Evolutionary conservation across 768 basidiomycete species (phyloP).

Genomic region (Mycena albidolilacea): DNA sequence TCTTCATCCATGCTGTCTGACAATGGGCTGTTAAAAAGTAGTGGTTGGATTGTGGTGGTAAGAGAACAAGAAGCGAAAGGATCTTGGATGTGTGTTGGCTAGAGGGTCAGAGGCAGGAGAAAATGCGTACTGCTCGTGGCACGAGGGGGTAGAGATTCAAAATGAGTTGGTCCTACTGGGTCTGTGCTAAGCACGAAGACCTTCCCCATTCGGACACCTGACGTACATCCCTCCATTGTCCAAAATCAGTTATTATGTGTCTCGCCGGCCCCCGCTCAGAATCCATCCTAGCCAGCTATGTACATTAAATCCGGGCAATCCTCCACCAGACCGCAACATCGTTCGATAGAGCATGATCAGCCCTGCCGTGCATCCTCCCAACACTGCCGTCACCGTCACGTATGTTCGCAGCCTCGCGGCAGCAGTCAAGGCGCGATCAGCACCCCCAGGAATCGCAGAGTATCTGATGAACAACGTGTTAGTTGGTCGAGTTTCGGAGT

Average conservation of each 20-base stretch:
- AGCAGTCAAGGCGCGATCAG: constrained; percentile 81
- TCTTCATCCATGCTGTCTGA: constrained; percentile 79
- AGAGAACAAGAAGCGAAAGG: constrained; percentile 16
- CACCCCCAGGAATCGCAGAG: constrained; percentile 85
- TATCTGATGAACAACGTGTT: constrained; percentile 56
- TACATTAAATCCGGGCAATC: constrained; percentile 66
- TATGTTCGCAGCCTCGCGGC: constrained; percentile 80
- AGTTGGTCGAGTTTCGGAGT: constrained; percentile 37
- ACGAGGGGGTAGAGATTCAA: constrained; percentile 12
- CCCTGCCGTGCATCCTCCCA: constrained; percentile 84
- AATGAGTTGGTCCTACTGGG: constrained; percentile 22
- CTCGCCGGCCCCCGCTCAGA: constrained; percentile 65
- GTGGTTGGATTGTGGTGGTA: constrained; percentile 21
- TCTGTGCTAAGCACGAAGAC: constrained; percentile 28
- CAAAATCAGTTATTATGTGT: constrained; percentile 48
- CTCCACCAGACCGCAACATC: constrained; percentile 72
- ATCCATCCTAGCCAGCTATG: constrained; percentile 77
- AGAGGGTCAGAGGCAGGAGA: constrained; percentile 19
- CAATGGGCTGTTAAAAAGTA: constrained; percentile 18
- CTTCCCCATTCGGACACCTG: constrained; percentile 19
- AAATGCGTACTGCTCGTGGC: constrained; percentile 38
- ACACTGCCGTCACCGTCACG: constrained; percentile 77
- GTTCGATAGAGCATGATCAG: constrained; percentile 80
- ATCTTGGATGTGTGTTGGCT: constrained; percentile 34
- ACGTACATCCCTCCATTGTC: not conserved